Evolutionary conservation across 441 rosid genomes (phyloP).

Genomic region (Syzygium malaccense): DNA sequence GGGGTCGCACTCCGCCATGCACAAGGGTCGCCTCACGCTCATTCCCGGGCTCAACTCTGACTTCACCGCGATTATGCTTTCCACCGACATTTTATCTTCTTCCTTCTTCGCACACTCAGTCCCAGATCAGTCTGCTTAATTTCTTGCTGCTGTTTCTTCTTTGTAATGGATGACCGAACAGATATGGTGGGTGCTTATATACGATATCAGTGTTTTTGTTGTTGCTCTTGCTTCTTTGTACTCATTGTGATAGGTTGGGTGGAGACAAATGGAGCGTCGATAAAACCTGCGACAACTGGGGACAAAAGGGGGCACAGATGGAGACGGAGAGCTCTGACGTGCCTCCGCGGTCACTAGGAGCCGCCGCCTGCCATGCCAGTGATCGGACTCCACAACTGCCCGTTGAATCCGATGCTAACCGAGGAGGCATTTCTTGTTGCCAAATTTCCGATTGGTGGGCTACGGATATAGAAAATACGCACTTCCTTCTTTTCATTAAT

Average conservation of each 20-base stretch:
- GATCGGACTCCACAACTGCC: not conserved
- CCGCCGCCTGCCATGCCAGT: not conserved
- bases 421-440: not conserved
- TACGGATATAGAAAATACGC: not conserved
- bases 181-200: not conserved
- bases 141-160: not conserved
- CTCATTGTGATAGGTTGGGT: not conserved
- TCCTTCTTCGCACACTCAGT: not conserved
- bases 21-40: not conserved
- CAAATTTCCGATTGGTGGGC: not conserved
- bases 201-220: not conserved
- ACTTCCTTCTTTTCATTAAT: not conserved
- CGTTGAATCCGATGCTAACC: not conserved
- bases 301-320: not conserved
- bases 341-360: not conserved
- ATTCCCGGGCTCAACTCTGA: not conserved
- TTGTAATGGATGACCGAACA: not conserved
- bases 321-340: not conserved
- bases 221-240: too few species aligned
- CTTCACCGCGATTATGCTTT: conserved; percentile 1
- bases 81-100: not conserved
- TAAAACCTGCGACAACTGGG: not conserved
- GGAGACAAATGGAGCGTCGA: not conserved
- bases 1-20: conserved; percentile 6
- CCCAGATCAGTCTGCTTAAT: not conserved